These are phyloP conservation scores for Penicillium flavigenum DNA, from an alignment of 495 filamentous ascomycete genomes.

Conservation along the genomic window DNA sequence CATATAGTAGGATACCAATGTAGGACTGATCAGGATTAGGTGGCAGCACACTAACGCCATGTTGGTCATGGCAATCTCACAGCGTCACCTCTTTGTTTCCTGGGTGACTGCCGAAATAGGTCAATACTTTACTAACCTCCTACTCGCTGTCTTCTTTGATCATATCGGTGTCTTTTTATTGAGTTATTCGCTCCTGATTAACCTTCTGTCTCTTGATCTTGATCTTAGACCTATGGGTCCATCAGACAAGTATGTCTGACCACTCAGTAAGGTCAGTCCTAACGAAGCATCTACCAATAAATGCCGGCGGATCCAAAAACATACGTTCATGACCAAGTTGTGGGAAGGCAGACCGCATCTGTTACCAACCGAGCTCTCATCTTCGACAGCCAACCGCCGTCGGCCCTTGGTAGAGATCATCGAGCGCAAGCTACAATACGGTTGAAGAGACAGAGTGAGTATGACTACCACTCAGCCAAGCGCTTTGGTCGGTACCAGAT, in stretches of 20 bases:
- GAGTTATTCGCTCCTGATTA: constrained; percentile 29
- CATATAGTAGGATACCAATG: background rate
- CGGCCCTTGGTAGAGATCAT: background rate
- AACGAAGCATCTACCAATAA: background rate
- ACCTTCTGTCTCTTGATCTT: constrained; percentile 26
- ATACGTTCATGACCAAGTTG: background rate
- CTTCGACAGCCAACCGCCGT: background rate
- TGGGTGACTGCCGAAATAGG: background rate
- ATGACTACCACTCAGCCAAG: background rate
- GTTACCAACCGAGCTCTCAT: background rate
- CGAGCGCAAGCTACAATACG: background rate
- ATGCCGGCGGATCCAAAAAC: background rate
- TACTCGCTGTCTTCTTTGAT: background rate
- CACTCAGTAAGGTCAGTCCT: background rate
- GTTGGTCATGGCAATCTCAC: background rate
- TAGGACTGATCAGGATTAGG: background rate
- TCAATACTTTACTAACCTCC: background rate
- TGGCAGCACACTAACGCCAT: background rate
- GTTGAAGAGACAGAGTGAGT: background rate
- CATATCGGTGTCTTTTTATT: constrained; percentile 40
- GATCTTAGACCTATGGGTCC: background rate
- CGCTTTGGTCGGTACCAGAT: background rate
- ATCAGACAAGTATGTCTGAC: background rate
- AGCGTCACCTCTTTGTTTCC: background rate
- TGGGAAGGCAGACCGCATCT: background rate